phyloP scores from a whole-genome alignment of 768 basidiomycete species.

The Neoboletus subvelutipes region DNA sequence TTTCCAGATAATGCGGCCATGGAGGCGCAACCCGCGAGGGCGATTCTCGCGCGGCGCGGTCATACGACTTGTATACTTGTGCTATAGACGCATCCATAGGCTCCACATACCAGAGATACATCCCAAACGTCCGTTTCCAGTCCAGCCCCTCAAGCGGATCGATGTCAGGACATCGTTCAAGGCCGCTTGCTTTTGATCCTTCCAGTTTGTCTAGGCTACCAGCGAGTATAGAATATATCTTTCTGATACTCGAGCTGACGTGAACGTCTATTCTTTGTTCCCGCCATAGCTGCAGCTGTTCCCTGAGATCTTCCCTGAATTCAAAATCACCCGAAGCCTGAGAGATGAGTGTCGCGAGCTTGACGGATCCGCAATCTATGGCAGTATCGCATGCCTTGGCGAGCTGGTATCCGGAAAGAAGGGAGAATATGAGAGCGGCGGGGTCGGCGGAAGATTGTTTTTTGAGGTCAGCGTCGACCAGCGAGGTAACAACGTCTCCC shows the following conservation, averaged over 20 bases:
- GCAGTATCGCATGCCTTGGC: slow-evolving; percentile 76
- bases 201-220: slow-evolving; percentile 67
- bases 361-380: slow-evolving; percentile 71
- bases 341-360: slow-evolving; percentile 85
- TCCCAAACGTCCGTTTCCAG: slow-evolving; percentile 92
- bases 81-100: slow-evolving; percentile 68
- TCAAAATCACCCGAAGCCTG: slow-evolving; percentile 79
- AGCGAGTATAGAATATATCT: slow-evolving; percentile 79
- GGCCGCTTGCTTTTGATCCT: slow-evolving; percentile 50
- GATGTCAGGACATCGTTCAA: slow-evolving; percentile 55
- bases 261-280: slow-evolving; percentile 71
- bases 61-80: slow-evolving; percentile 66
- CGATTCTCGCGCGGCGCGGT: slow-evolving; percentile 39
- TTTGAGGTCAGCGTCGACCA: slow-evolving; percentile 71
- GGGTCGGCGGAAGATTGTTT: slow-evolving; percentile 43
- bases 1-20: slow-evolving; percentile 56
- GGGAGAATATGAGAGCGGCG: slow-evolving; percentile 63
- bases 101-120: slow-evolving; percentile 87
- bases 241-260: slow-evolving; percentile 65
- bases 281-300: slow-evolving; percentile 83
- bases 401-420: slow-evolving; percentile 87
- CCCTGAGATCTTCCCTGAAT: slow-evolving; percentile 68
- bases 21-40: slow-evolving; percentile 49
- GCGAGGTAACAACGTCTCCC: slow-evolving; percentile 62
- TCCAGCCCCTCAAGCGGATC: slow-evolving; percentile 73